A percentile compares a stretch with the other conserved stretches of the same genome.
Evolutionary conservation across 1,139 yeast species (phyloP).

Genomic region (Nematodospora anomalae): DNA sequence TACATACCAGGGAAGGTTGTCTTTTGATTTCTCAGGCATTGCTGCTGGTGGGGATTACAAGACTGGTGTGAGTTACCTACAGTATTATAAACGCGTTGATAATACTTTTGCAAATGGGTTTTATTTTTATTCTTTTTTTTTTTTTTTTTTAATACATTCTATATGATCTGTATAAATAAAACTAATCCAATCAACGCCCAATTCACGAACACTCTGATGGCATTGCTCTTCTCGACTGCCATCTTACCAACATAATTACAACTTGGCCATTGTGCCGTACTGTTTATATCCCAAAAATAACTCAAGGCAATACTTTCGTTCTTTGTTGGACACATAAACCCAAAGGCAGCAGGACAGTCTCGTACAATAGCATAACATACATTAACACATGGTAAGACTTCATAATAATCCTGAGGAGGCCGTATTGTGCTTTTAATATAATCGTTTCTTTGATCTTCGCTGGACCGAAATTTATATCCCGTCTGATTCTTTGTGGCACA

Average conservation of each 20-base stretch:
- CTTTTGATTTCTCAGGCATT: slow-evolving; percentile 17
- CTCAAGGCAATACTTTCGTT: slow-evolving; percentile 40
- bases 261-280: slow-evolving; percentile 31
- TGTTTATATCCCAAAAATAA: slow-evolving; percentile 43
- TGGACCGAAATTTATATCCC: slow-evolving; percentile 49
- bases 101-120: slow-evolving; percentile 1
- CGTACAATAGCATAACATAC: slow-evolving; percentile 76
- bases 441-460: slow-evolving; percentile 52
- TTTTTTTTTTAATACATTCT: slow-evolving; percentile 4
- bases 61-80: too few species aligned
- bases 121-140: slow-evolving; percentile 4
- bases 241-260: slow-evolving; percentile 53
- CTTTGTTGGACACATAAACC: slow-evolving; percentile 66
- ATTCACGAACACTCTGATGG: slow-evolving; percentile 5
- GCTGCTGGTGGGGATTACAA: too few species aligned
- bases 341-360: slow-evolving; percentile 79
- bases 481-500: slow-evolving; percentile 57
- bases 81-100: too few species aligned
- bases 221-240: slow-evolving; percentile 2
- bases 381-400: slow-evolving; percentile 82
- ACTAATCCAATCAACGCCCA: slow-evolving; percentile 10
- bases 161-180: slow-evolving; percentile 4
- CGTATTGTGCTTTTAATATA: slow-evolving; percentile 54
- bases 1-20: slow-evolving; percentile 46
- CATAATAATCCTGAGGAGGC: slow-evolving; percentile 69